phyloP scores from a whole-genome alignment of 305 asterid genomes.

The Nicotiana rustica region DNA sequence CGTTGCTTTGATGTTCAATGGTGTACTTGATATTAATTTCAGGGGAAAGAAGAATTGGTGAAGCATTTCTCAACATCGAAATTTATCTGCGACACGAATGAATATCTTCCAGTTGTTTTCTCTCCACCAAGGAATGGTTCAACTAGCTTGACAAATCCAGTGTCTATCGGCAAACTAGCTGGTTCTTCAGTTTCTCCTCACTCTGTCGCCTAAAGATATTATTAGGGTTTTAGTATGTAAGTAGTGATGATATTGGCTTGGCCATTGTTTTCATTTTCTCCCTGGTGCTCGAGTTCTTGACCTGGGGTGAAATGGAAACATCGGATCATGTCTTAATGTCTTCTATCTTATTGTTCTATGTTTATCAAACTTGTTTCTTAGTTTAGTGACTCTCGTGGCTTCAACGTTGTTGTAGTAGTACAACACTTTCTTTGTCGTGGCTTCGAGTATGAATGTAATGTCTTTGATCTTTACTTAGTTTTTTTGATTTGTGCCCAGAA shows the following conservation, averaged over 20 bases:
- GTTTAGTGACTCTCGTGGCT: background rate
- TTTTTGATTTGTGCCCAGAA: too few species aligned
- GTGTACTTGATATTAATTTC: background rate
- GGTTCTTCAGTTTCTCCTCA: background rate
- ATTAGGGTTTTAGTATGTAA: background rate
- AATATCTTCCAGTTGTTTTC: conserved; percentile 57
- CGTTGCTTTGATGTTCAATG: too few species aligned
- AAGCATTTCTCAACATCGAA: conserved; percentile 42
- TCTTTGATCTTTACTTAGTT: too few species aligned
- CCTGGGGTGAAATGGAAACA: conserved; percentile 62
- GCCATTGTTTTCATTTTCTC: conserved; percentile 53
- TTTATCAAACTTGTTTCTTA: background rate
- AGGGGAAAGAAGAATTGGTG: conserved; percentile 53
- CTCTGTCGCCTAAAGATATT: background rate
- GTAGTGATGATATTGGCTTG: background rate
- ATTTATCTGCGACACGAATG: conserved; percentile 45
- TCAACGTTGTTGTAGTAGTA: too few species aligned
- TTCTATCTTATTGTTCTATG: background rate
- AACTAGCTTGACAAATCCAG: conserved; percentile 6
- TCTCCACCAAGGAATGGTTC: conserved; percentile 62
- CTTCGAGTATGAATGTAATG: too few species aligned
- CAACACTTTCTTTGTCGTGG: background rate
- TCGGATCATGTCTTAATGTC: background rate
- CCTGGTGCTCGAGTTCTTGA: conserved; percentile 31
- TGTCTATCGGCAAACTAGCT: conserved; percentile 25